A percentile compares a stretch with the other conserved stretches of the same genome.
Evolutionary conservation across 768 basidiomycete genomes (phyloP).

Genomic region (Leccinum uliginosum): DNA sequence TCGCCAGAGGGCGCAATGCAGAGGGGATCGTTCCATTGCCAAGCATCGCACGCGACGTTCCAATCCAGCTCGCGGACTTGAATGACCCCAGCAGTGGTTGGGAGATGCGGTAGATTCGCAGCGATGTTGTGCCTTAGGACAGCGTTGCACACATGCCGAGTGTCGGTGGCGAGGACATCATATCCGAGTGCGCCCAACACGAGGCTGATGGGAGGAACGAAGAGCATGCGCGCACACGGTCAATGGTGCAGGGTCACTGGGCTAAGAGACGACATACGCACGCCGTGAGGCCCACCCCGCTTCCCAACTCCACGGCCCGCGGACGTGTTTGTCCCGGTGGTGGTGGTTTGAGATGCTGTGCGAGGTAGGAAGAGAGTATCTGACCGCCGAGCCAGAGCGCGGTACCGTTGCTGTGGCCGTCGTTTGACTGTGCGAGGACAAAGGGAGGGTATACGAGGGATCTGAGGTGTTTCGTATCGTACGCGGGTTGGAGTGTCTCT

Average conservation of each 20-base stretch:
- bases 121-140: constrained; percentile 63
- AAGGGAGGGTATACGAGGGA: constrained; percentile 46
- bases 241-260: neutral
- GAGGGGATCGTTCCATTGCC: constrained; percentile 45
- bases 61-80: constrained; percentile 69
- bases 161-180: constrained; percentile 75
- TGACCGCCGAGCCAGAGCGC: constrained; percentile 84
- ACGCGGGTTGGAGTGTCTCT: constrained; percentile 50
- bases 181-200: constrained; percentile 65
- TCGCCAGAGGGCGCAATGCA: constrained; percentile 35
- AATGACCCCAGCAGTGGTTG: constrained; percentile 40
- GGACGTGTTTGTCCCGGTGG: constrained; percentile 18
- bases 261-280: constrained; percentile 35
- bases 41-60: constrained; percentile 50
- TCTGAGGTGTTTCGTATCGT: constrained; percentile 59
- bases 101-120: constrained; percentile 37
- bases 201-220: constrained; percentile 39
- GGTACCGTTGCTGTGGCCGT: constrained; percentile 71
- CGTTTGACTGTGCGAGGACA: constrained; percentile 50
- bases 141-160: constrained; percentile 53
- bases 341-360: constrained; percentile 32
- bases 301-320: constrained; percentile 71
- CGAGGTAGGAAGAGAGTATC: constrained; percentile 61
- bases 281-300: constrained; percentile 78
- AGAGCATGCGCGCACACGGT: neutral